Base-by-base conservation (phyloP, 2,329 filamentous ascomycete genomes). In the Microsporum canis region DNA sequence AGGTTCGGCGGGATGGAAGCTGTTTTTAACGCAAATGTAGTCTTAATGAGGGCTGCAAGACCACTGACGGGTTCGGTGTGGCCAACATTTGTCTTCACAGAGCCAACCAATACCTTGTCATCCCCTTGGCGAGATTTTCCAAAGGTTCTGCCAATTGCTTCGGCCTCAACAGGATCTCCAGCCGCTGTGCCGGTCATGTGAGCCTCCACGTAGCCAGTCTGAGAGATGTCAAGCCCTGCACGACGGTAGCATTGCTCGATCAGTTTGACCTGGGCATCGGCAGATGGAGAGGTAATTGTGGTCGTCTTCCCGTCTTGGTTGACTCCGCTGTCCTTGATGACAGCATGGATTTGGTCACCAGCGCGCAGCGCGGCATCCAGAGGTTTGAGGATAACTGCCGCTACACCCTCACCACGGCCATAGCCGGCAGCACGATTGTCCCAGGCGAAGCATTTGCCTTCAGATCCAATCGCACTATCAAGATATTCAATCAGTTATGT, bases 181-280 rank as follows among this genome's bases (percentile, higher is more conserved):
- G 63, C 67, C 3, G 51, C 58, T 1, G 71, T 73, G 7, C 75
- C 76, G 0, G 76, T 78, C 7, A 73, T 75, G 17, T 64, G 63
- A 23, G 51, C 47, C 39, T 64, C 63, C 12, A 64, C 61, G 43
- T 55, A 61, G 14, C 23, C 34, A 1, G 60, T 65, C 10, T 55
- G 23, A 14, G 27, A 36, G 12, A 38, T 39, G 29, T 60, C 56
- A 31, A 72, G 68, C 0, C 66, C 67, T 2, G 72, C 72, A 5
- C 62, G 60, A 1, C 60, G 34, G 59, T 77, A 75, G 0, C 68
- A 68, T 33, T 60, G 62, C 0, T 70, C 58, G 5, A 77, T 76
- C 1, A 75, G 57, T 1, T 59, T 59, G 45, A 65, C 66, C 43
- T 72, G 69, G 4, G 59, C 57, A 10, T 65, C 64, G 0, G 59